Base-by-base conservation (phyloP, 257 asterid genomes). In the Petunia axillaris region DNA sequence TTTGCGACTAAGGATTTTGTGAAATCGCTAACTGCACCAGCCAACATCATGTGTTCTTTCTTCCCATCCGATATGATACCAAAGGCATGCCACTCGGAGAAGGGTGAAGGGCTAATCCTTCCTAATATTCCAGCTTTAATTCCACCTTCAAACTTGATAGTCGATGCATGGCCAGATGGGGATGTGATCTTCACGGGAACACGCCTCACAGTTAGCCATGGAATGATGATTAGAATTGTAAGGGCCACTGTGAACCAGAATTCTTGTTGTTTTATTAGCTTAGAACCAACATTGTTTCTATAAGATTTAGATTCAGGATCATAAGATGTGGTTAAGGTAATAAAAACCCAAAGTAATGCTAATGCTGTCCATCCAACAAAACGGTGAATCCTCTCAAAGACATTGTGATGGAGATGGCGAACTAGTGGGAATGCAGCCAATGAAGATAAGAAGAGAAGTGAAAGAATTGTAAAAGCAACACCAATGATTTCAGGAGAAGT, bases 361-460 rank as follows among this genome's bases (percentile, higher is more conserved):
- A 92, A 85, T 1, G 95, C 87, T 25, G 80, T 38, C 97, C 96
- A 91, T 0, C 97, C 97, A 0, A 93, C 82, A 8, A 92, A 86
- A 3, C 97, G 89, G 75, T 92, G 97, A 70, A 89, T 86, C 37
- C 96, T 87, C 68, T 92, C 96, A 76, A 92, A 92, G 5, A 89
- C 86, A 80, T 92, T 92, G 83, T 91, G 97, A 75, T 92, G 97
- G 82, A 92, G 97, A 85, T 92, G 95, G 58, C 97, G 97, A 75
- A 92, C 83, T 4, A 92, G 92, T 0, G 97, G 95, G 70, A 92
- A 89, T 40, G 95, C 97, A 0, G 94, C 95, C 5, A 91, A 79
- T 13, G 83, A 82, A 1, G 94, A 91, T 41, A 92, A 77, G 75
- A 75, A 82, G 2, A 92, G 87, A 11, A 91, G 94, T 0, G 81